phyloP scores from a whole-genome alignment of 768 basidiomycete genomes.

The Cystobasidium ongulense region DNA sequence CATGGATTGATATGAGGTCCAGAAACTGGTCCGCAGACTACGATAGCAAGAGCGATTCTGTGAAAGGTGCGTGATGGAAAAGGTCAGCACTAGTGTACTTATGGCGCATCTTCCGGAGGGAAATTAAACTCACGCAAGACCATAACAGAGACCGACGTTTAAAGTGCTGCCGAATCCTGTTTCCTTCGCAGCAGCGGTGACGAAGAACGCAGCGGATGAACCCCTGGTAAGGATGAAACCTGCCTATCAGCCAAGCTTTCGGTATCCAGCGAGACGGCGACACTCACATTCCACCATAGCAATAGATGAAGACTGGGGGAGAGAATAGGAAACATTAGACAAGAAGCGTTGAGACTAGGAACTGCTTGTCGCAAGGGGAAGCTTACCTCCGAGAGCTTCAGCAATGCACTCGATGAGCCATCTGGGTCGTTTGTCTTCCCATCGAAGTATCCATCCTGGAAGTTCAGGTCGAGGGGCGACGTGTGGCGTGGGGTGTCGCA shows the following conservation, averaged over 20 bases:
- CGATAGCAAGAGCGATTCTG: slow-evolving; percentile 3
- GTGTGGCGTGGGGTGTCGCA: slow-evolving; percentile 12
- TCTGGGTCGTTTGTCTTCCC: slow-evolving; percentile 19
- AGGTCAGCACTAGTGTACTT: neutral
- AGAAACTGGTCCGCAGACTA: slow-evolving; percentile 8
- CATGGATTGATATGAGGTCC: slow-evolving; percentile 59
- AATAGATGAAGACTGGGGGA: slow-evolving; percentile 19
- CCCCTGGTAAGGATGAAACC: neutral
- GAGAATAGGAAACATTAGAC: neutral
- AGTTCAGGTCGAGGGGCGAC: slow-evolving; percentile 3
- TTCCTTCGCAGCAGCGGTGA: neutral
- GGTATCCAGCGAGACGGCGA: neutral
- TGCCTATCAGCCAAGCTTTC: neutral
- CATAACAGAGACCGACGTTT: slow-evolving; percentile 57
- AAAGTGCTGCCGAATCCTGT: slow-evolving; percentile 49
- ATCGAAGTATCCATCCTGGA: slow-evolving; percentile 22
- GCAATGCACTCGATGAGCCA: slow-evolving; percentile 25
- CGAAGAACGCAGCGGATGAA: slow-evolving; percentile 26
- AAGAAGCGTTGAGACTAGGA: neutral
- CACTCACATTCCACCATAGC: slow-evolving; percentile 24
- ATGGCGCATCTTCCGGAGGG: slow-evolving; percentile 52
- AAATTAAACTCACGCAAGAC: slow-evolving; percentile 55
- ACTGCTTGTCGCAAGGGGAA: neutral
- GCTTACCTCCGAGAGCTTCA: slow-evolving; percentile 11
- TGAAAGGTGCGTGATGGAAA: neutral